Percentiles rank a stretch among this genome's conserved stretches.
These are phyloP conservation scores for Argentina anserina DNA, from an alignment of 306 rosid species.

Conservation along the genomic window DNA sequence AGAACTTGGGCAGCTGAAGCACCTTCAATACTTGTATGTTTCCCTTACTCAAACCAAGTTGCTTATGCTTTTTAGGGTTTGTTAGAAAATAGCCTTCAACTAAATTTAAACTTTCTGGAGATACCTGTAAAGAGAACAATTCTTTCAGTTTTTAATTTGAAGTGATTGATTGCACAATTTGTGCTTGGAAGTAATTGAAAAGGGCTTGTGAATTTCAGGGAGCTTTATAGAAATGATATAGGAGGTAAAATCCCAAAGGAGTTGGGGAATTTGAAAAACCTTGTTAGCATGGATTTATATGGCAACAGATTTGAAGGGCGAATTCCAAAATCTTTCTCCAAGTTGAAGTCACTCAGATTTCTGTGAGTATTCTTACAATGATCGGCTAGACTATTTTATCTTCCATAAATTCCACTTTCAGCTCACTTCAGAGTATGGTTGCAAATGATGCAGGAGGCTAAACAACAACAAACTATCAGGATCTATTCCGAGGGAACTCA, in stretches of 20 bases:
- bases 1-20: constrained; percentile 72
- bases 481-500: constrained; percentile 81
- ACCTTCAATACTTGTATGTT: constrained; percentile 76
- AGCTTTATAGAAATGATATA: constrained; percentile 73
- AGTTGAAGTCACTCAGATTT: constrained; percentile 80
- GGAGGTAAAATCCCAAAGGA: constrained; percentile 73
- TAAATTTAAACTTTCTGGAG: neutral
- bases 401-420: neutral
- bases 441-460: constrained; percentile 47
- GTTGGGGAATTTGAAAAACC: constrained; percentile 63
- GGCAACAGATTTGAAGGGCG: constrained; percentile 69
- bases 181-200: neutral
- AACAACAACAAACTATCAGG: constrained; percentile 78
- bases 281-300: constrained; percentile 89
- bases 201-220: constrained; percentile 50
- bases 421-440: constrained; percentile 19
- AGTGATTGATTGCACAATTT: neutral
- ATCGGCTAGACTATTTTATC: constrained; percentile 9
- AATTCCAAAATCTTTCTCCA: constrained; percentile 76
- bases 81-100: constrained; percentile 4
- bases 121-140: neutral
- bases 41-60: neutral
- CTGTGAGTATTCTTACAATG: constrained; percentile 48
- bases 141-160: neutral
- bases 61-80: neutral